These are phyloP conservation scores for Williopsis jadinii DNA, from an alignment of 1,139 yeast genomes.

Conservation along the genomic window DNA sequence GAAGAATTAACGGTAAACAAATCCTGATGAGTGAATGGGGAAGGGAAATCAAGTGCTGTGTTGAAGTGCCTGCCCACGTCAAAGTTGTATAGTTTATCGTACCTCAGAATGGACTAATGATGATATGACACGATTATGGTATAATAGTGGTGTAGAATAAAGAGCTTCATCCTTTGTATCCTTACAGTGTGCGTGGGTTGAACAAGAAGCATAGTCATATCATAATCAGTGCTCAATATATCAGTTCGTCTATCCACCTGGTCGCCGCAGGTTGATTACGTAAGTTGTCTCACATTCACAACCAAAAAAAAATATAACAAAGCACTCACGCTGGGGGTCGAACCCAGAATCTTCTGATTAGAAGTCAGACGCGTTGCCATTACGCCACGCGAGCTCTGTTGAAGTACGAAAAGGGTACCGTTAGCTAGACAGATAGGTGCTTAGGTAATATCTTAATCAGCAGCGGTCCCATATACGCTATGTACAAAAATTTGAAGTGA, in stretches of 20 bases:
- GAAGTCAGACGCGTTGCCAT: conserved; percentile 59
- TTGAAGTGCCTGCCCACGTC: conserved; percentile 2
- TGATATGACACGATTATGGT: too few species aligned
- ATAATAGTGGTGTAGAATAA: too few species aligned
- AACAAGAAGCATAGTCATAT: too few species aligned
- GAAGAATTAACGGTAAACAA: conserved; percentile 86
- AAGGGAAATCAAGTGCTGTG: conserved; percentile 50
- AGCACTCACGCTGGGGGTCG: conserved; percentile 54
- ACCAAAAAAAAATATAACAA: conserved; percentile 14
- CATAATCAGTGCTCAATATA: too few species aligned
- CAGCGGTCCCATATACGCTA: neutral
- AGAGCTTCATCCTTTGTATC: too few species aligned
- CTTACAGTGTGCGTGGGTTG: too few species aligned
- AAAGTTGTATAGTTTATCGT: too few species aligned
- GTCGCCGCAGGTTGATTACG: neutral
- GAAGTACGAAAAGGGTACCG: neutral
- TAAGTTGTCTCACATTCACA: neutral
- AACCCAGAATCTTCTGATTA: conserved; percentile 54
- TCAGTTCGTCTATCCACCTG: neutral
- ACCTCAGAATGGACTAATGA: too few species aligned
- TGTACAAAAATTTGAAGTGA: neutral
- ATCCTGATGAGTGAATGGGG: conserved; percentile 95
- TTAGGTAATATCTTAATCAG: conserved; percentile 1
- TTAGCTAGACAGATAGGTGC: too few species aligned
- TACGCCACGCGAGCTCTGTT: conserved; percentile 47